Evolutionary conservation across 2,329 filamentous ascomycete genomes (phyloP), one percentile per base, ranked within the genome.

Genomic region (Pseudogymnoascus sp.): DNA sequence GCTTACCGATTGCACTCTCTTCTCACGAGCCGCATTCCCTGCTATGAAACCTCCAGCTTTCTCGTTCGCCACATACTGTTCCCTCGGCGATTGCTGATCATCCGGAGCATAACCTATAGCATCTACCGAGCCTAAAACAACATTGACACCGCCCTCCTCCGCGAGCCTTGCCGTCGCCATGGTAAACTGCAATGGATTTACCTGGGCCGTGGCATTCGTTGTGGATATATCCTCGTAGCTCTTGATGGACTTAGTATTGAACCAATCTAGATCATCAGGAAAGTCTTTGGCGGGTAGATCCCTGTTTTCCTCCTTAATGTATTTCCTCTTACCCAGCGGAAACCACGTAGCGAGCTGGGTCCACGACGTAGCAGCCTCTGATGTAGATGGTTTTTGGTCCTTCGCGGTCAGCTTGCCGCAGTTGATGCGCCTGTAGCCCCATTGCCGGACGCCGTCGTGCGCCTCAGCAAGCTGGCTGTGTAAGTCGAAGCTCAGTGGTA

Each of bases 121-220:
- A 2, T 84, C 91, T 2, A 92, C 92, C 1, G 85, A 82, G 8
- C 87, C 86, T 45, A 88, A 80, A 31, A 85, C 79, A 61, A 97
- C 81, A 21, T 87, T 83, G 67, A 83, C 85, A 2, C 90, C 90
- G 25, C 81, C 82, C 60, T 90, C 84, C 62, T 83, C 77, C 0
- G 93, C 92, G 11, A 97, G 80, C 43, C 85, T 79, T 4, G 90
- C 90, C 75, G 97, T 96, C 14, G 87, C 81, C 0, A 85, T 93
- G 0, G 95, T 97, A 72, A 99, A 97, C 49, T 91, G 87, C 65
- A 88, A 90, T 0, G 95, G 95, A 71, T 99, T 93, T 2, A 97
- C 93, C 75, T 99, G 95, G 0, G 95, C 90, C 1, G 95, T 97
- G 65, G 91, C 90, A 1, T 82, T 83, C 0, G 86, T 84, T 2